Conservation (phyloP, 345 rosid genomes). For the Camelina hispida region DNA sequence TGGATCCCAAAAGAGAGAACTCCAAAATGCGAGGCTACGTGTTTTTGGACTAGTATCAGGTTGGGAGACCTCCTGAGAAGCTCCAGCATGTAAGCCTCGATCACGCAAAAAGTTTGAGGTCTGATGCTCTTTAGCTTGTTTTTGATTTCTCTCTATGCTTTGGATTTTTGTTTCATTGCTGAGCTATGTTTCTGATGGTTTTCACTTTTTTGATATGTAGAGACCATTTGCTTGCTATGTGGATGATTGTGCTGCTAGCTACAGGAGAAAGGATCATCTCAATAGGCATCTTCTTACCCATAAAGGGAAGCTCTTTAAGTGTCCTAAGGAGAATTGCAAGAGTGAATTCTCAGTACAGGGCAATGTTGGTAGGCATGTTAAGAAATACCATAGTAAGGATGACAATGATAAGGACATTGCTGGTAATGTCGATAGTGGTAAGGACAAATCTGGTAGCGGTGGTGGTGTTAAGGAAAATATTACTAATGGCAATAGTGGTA, state of each 20-base stretch:
- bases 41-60: constrained; percentile 97
- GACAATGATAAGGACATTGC: background rate
- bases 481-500: background rate
- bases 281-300: constrained; percentile 77
- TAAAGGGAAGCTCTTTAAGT: constrained; percentile 73
- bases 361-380: constrained; percentile 70
- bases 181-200: background rate
- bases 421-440: background rate
- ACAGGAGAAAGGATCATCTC: constrained; percentile 90
- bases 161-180: background rate
- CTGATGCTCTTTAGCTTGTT: constrained; percentile 22
- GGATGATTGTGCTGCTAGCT: constrained; percentile 72
- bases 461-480: background rate
- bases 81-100: constrained; percentile 88
- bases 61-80: constrained; percentile 99
- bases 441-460: background rate
- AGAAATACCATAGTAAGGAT: constrained; percentile 49
- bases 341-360: constrained; percentile 54
- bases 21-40: constrained; percentile 98
- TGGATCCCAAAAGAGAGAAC: constrained; percentile 95
- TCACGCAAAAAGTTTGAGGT: constrained; percentile 60
- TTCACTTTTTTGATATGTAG: constrained; percentile 38
- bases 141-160: background rate
- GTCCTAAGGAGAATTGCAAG: constrained; percentile 64
- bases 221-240: constrained; percentile 71